These are phyloP conservation scores for Chrysoporthe cubensis DNA, from an alignment of 2,329 filamentous ascomycete species.

Conservation along the genomic window DNA sequence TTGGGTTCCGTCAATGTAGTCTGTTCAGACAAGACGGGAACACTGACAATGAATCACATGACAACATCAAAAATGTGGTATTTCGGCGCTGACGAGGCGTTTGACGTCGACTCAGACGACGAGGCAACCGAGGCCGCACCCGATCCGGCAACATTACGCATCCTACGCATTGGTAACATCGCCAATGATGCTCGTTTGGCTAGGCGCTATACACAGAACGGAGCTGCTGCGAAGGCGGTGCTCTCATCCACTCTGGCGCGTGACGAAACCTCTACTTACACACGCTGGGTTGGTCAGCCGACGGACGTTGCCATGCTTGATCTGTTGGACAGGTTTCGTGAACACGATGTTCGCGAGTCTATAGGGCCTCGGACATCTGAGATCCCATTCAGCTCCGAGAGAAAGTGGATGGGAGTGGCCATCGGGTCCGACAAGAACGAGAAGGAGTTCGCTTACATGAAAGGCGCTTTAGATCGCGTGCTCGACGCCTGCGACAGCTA, in stretches of 20 bases:
- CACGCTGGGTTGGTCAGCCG: constrained; percentile 94
- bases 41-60: constrained; percentile 97
- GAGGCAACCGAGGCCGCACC: constrained; percentile 61
- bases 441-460: constrained; percentile 88
- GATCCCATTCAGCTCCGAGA: constrained; percentile 93
- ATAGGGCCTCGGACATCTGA: constrained; percentile 83
- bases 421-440: constrained; percentile 68
- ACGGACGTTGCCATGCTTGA: constrained; percentile 98
- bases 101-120: constrained; percentile 59
- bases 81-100: constrained; percentile 66
- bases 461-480: constrained; percentile 88
- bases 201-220: constrained; percentile 69
- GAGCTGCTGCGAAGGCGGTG: constrained; percentile 75
- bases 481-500: constrained; percentile 89
- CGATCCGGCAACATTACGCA: constrained; percentile 75
- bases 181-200: constrained; percentile 91
- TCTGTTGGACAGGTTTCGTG: constrained; percentile 85
- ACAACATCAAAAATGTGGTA: constrained; percentile 97
- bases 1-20: constrained; percentile 99
- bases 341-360: constrained; percentile 87
- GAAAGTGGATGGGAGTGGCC: constrained; percentile 99
- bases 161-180: constrained; percentile 91
- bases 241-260: constrained; percentile 80
- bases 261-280: constrained; percentile 67
- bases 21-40: constrained; percentile 97